Conservation (phyloP, 192 early-diverging fungal species). For the Coemansia sp. region DNA sequence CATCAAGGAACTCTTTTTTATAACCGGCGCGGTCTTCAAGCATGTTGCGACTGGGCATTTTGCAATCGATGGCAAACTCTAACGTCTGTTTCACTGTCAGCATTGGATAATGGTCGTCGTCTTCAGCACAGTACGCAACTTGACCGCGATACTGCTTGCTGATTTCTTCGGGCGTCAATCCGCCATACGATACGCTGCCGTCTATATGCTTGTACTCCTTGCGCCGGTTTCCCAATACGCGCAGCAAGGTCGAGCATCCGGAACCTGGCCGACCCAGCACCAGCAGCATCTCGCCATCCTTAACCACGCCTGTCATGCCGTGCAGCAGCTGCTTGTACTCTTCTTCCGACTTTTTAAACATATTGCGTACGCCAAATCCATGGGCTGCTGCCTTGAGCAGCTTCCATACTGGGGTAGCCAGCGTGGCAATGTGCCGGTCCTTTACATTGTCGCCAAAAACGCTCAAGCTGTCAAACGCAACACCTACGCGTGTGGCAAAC, state of each 20-base stretch:
- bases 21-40: constrained; percentile 60
- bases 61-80: constrained; percentile 71
- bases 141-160: constrained; percentile 62
- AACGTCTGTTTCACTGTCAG: constrained; percentile 77
- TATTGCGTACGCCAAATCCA: constrained; percentile 23
- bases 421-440: constrained; percentile 42
- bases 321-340: constrained; percentile 52
- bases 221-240: constrained; percentile 62
- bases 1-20: constrained; percentile 37
- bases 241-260: constrained; percentile 65
- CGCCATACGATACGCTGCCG: constrained; percentile 64
- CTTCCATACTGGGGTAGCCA: constrained; percentile 44
- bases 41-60: constrained; percentile 64
- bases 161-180: constrained; percentile 61
- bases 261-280: constrained; percentile 69
- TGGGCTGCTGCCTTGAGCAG: constrained; percentile 14
- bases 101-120: constrained; percentile 74
- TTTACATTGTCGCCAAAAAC: constrained; percentile 38
- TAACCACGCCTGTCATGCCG: constrained; percentile 62
- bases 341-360: constrained; percentile 13
- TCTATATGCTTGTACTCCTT: constrained; percentile 57
- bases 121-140: constrained; percentile 54
- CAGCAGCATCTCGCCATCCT: constrained; percentile 69
- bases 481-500: constrained; percentile 46
- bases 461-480: constrained; percentile 35